phyloP scores from a whole-genome alignment of 2,329 filamentous ascomycete genomes.

The Diaporthe nobilis region DNA sequence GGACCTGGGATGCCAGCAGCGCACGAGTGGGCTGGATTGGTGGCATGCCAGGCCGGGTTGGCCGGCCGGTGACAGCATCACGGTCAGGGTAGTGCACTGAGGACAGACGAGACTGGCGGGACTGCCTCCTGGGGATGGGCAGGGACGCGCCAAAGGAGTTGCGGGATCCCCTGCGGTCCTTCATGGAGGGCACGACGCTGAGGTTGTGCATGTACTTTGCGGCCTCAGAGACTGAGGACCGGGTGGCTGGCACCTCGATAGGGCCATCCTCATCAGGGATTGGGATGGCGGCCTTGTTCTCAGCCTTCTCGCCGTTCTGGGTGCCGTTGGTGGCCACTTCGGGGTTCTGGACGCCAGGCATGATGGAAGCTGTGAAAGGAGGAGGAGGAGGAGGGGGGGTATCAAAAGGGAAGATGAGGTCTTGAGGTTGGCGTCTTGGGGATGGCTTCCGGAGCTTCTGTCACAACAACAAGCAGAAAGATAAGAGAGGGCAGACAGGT shows the following conservation, averaged over 20 bases:
- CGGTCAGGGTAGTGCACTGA: constrained; percentile 63
- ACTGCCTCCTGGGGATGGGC: constrained; percentile 78
- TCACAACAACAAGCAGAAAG: constrained; percentile 34
- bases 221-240: constrained; percentile 78
- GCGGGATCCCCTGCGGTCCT: constrained; percentile 76
- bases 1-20: constrained; percentile 78
- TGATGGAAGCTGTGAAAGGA: constrained; percentile 26
- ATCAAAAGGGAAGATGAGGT: constrained; percentile 17
- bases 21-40: constrained; percentile 74
- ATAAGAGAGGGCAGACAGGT: constrained; percentile 11
- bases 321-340: constrained; percentile 8
- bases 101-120: constrained; percentile 75
- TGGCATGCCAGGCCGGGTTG: constrained; percentile 69
- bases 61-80: constrained; percentile 60
- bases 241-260: constrained; percentile 78
- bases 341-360: constrained; percentile 34
- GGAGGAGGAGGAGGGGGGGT: neutral
- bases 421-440: constrained; percentile 13
- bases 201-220: constrained; percentile 81
- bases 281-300: constrained; percentile 47
- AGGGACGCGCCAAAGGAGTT: constrained; percentile 83
- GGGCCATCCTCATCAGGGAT: constrained; percentile 65
- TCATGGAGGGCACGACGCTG: constrained; percentile 76
- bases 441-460: constrained; percentile 35
- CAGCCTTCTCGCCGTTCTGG: constrained; percentile 47